Evolutionary conservation across 2,329 filamentous ascomycete genomes (phyloP).

Genomic region (Lasiodiplodia theobromae): DNA sequence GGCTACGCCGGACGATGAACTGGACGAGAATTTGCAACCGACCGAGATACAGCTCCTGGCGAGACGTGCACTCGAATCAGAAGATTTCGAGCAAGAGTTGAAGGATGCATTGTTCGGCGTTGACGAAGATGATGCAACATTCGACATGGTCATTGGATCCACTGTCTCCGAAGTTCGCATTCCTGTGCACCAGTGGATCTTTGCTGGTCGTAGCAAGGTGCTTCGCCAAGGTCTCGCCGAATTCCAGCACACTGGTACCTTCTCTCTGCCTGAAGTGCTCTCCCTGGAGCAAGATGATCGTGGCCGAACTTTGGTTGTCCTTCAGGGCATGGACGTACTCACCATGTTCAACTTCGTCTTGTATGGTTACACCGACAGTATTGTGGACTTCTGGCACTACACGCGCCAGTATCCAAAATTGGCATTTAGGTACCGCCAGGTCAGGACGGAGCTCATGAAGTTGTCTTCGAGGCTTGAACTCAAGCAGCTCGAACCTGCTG

Average conservation of each 20-base stretch:
- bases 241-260: conserved; percentile 62
- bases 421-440: conserved; percentile 77
- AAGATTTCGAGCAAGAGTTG: conserved; percentile 72
- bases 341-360: conserved; percentile 80
- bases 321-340: conserved; percentile 76
- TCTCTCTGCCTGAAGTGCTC: conserved; percentile 67
- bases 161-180: conserved; percentile 73
- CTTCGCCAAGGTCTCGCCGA: conserved; percentile 66
- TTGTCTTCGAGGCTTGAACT: conserved; percentile 76
- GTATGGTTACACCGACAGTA: conserved; percentile 79
- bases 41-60: conserved; percentile 57
- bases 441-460: conserved; percentile 87
- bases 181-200: conserved; percentile 82
- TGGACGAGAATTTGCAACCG: conserved; percentile 55
- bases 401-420: conserved; percentile 69
- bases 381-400: conserved; percentile 88
- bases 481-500: conserved; percentile 74
- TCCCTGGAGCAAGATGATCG: conserved; percentile 61
- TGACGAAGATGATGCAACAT: conserved; percentile 51
- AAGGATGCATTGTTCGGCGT: conserved; percentile 50
- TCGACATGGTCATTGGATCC: conserved; percentile 57
- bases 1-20: conserved; percentile 46
- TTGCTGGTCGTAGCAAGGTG: conserved; percentile 75
- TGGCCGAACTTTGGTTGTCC: conserved; percentile 65
- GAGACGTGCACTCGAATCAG: conserved; percentile 66